Evolutionary conservation across 2,329 filamentous ascomycete species (phyloP), one percentile per base, ranked within the genome.

Genomic region (Cladobotryum protrusum): DNA sequence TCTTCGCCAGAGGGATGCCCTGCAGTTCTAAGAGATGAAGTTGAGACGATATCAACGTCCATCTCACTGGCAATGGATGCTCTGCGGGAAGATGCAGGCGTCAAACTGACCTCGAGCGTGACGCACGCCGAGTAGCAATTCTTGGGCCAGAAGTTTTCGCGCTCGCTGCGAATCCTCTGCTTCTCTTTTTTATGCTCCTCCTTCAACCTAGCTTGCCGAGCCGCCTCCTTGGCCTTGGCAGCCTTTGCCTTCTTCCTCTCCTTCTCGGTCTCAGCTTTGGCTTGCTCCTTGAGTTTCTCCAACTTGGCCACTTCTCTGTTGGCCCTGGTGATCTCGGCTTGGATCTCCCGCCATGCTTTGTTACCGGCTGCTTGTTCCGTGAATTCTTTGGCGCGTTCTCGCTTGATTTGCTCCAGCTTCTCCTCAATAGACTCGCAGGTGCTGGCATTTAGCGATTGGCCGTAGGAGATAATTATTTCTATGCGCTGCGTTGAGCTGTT

Each of bases 11-110:
- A 3, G 57, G 48, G 14, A 61, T n/a, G n/a, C n/a, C n/a, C n/a
- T n/a, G n/a, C n/a, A n/a, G n/a, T n/a, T n/a, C n/a, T n/a, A n/a
- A n/a, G n/a, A n/a, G n/a, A n/a, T 4, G 45, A 2, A 48, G 59
- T 34, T 53, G 70, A 65, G 44, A n/a, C 48, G 65, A 80, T 73
- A 17, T 70, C 72, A 29, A 77, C 2, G 24, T 29, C 24, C 4
- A 29, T 70, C 44, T 82, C 76, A 36, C 82, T 82, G 4, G 72
- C 65, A 12, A 76, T 56, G 1, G 77, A 81, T 43, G 61, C 69
- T 18, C 76, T 72, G 9, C 76, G 72, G 11, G 77, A 79, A 0
- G 74, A 73, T 34, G 46, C 49, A 3, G 70, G 71, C 0, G 72
- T 75, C 41, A 68, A 62, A 29, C 50, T 57, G 15, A 67, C 57